Conservation (phyloP, 2,329 filamentous ascomycete species). For the Penicillium sp. region DNA sequence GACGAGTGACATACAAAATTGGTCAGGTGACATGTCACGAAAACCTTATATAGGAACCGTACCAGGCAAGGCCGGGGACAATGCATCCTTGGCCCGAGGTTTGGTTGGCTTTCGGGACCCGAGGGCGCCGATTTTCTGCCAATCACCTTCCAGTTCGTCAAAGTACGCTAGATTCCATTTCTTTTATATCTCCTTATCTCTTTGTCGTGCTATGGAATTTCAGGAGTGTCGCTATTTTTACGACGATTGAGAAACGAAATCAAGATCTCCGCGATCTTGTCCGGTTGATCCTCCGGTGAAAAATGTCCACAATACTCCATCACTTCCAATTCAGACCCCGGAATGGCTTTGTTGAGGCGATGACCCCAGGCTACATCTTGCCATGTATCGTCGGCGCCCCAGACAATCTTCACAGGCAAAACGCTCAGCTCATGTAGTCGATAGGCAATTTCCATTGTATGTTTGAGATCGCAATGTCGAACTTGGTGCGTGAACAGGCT, state of each 20-base stretch:
- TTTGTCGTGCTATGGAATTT: too few relatives aligned
- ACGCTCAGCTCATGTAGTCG: conserved; percentile 24
- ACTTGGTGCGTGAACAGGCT: conserved; percentile 38
- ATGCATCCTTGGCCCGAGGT: too few relatives aligned
- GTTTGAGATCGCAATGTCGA: conserved; percentile 35
- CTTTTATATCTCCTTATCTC: too few relatives aligned
- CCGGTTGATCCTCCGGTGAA: conserved; percentile 31
- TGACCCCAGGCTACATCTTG: conserved; percentile 33
- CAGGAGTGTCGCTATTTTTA: neutral
- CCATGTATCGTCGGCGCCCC: conserved; percentile 31
- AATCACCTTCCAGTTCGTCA: too few relatives aligned
- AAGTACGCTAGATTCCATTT: too few relatives aligned
- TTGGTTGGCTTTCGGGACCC: too few relatives aligned
- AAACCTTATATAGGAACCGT: too few relatives aligned
- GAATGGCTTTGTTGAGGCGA: conserved; percentile 31
- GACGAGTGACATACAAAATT: too few relatives aligned
- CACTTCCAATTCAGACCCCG: conserved; percentile 28
- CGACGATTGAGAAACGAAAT: neutral
- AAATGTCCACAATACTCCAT: conserved; percentile 32
- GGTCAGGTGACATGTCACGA: too few relatives aligned
- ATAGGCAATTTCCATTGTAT: conserved; percentile 31
- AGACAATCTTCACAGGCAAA: conserved; percentile 31
- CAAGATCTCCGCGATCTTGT: conserved; percentile 8
- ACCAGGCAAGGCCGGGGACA: too few relatives aligned
- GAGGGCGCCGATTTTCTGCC: too few relatives aligned